These are phyloP conservation scores for Naganishia vishniacii DNA, from an alignment of 768 basidiomycete genomes.

Conservation along the genomic window DNA sequence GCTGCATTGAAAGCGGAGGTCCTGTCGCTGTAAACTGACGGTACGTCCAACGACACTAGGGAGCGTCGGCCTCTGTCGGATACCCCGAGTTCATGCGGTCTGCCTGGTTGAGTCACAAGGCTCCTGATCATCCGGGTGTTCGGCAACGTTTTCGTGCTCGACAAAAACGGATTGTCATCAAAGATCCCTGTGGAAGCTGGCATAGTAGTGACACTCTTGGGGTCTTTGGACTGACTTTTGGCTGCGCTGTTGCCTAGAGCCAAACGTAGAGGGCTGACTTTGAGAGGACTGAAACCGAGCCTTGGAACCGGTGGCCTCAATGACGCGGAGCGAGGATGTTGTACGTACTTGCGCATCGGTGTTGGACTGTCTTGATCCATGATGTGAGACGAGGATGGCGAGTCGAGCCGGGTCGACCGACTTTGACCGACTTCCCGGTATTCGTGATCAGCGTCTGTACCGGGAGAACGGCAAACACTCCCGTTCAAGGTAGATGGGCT, in stretches of 20 bases:
- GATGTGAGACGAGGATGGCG: constrained; percentile 29
- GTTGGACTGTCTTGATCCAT: constrained; percentile 37
- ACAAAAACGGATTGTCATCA: constrained; percentile 3
- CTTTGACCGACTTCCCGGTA: too few relatives aligned
- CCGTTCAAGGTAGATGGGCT: constrained; percentile 12
- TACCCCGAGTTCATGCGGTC: too few relatives aligned
- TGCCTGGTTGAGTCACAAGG: too few relatives aligned
- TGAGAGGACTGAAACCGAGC: constrained; percentile 37
- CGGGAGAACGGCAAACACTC: not conserved
- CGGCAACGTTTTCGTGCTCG: not conserved
- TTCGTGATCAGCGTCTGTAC: not conserved
- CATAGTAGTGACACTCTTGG: too few relatives aligned
- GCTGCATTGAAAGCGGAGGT: too few relatives aligned
- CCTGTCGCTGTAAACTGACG: not conserved
- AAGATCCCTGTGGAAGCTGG: too few relatives aligned
- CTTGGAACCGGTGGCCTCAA: constrained; percentile 21
- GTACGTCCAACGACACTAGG: not conserved
- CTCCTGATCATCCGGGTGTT: too few relatives aligned
- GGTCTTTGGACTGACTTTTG: not conserved
- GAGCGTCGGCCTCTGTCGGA: too few relatives aligned
- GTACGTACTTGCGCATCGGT: constrained; percentile 32
- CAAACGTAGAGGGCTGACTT: constrained; percentile 37
- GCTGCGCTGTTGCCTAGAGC: constrained; percentile 6
- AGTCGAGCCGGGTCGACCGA: not conserved
- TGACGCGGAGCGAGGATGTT: constrained; percentile 32